Percentiles rank a stretch among this genome's conserved stretches.
These are phyloP conservation scores for Narthecium ossifragum DNA, from an alignment of 106 monocot species.

Conservation along the genomic window DNA sequence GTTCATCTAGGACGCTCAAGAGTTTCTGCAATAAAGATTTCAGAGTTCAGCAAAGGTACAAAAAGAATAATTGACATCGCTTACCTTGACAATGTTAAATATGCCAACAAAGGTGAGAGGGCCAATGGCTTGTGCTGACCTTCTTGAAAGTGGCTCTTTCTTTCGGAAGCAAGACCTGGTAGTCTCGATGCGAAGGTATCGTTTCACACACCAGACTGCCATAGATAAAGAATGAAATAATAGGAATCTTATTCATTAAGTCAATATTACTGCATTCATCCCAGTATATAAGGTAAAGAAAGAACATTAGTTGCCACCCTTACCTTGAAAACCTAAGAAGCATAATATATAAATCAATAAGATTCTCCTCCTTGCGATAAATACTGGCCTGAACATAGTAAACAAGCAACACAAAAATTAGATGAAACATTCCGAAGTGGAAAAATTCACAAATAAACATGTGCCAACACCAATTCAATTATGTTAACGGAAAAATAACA, in stretches of 20 bases:
- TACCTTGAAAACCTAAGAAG: constrained; percentile 95
- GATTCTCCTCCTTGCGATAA: constrained; percentile 83
- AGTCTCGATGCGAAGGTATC: constrained; percentile 91
- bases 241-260: not conserved
- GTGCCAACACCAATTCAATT: too few relatives aligned
- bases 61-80: not conserved
- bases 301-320: not conserved
- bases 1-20: constrained; percentile 65
- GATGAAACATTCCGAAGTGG: not conserved
- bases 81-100: not conserved
- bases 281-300: not conserved
- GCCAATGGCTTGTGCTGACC: constrained; percentile 26
- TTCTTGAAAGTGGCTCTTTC: constrained; percentile 59
- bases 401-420: not conserved
- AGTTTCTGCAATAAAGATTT: constrained; percentile 57
- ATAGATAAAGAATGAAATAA: not conserved
- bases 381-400: constrained; percentile 57
- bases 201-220: constrained; percentile 89
- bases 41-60: not conserved
- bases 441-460: not conserved
- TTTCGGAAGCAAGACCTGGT: constrained; percentile 49
- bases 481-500: too few relatives aligned
- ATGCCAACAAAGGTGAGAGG: too few relatives aligned
- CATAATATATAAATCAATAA: constrained; percentile 90
- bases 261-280: not conserved